These are phyloP conservation scores for Globisporangium alternatum DNA, from an alignment of 352 stramenopile species.

Conservation along the genomic window DNA sequence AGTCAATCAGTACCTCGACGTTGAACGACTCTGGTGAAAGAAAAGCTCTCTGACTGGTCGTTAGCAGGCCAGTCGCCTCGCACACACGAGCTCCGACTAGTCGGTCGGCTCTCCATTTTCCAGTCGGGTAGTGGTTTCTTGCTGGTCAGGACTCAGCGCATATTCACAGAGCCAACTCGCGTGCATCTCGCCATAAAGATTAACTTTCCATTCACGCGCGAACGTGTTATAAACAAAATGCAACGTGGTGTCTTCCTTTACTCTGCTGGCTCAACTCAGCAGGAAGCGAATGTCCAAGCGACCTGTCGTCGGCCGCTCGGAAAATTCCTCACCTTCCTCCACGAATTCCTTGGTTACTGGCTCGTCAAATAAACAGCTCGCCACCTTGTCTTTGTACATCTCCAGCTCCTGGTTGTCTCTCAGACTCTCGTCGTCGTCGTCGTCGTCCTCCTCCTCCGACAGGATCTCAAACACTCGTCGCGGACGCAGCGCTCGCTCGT, in stretches of 20 bases:
- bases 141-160: too few relatives aligned
- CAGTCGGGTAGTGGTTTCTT: too few relatives aligned
- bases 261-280: neutral
- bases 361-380: neutral
- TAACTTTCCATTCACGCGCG: too few relatives aligned
- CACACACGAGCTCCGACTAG: too few relatives aligned
- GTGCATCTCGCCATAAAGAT: too few relatives aligned
- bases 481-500: neutral
- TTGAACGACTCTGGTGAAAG: too few relatives aligned
- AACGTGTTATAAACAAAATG: too few relatives aligned
- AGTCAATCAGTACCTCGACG: too few relatives aligned
- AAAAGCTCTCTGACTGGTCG: too few relatives aligned
- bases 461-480: constrained; percentile 7
- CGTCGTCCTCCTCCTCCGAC: neutral
- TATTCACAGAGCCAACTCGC: too few relatives aligned
- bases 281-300: constrained; percentile 5
- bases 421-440: neutral
- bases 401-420: neutral
- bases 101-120: too few relatives aligned
- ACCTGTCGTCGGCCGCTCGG: neutral
- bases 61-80: neutral
- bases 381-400: neutral
- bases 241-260: neutral
- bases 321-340: neutral
- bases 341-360: neutral